phyloP scores from a whole-genome alignment of 805 yeast genomes.

The Ascoidea tarda region DNA sequence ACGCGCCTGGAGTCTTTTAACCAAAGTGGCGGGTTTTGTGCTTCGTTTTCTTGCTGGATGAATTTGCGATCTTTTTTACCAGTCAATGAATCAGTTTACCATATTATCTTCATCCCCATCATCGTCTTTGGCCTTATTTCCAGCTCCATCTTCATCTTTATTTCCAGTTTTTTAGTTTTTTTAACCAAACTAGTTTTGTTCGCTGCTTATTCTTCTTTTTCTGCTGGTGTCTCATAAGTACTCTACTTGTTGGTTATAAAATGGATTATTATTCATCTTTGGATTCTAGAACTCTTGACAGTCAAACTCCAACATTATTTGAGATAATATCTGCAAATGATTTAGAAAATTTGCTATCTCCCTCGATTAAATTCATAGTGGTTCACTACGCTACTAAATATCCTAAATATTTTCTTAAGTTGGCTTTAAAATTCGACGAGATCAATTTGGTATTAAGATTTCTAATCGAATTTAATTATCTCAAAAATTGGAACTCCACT shows the following conservation, averaged over 20 bases:
- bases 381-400: constrained; percentile 69
- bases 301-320: constrained; percentile 73
- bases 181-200: too few species aligned
- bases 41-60: too few species aligned
- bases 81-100: too few species aligned
- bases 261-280: constrained; percentile 77
- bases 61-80: too few species aligned
- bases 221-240: too few species aligned
- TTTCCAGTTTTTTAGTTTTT: too few species aligned
- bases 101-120: too few species aligned
- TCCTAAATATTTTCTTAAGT: constrained; percentile 50
- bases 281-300: constrained; percentile 63
- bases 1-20: too few species aligned
- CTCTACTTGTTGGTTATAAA: not conserved
- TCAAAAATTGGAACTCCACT: constrained; percentile 66
- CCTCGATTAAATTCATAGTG: constrained; percentile 66
- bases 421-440: constrained; percentile 69
- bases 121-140: too few species aligned
- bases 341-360: constrained; percentile 62
- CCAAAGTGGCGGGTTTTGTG: too few species aligned
- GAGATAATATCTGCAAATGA: constrained; percentile 78
- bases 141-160: too few species aligned
- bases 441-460: constrained; percentile 47
- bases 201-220: too few species aligned
- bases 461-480: constrained; percentile 53